Base-by-base conservation (phyloP, 2,329 filamentous ascomycete genomes). In the Thielaviopsis euricoi region DNA sequence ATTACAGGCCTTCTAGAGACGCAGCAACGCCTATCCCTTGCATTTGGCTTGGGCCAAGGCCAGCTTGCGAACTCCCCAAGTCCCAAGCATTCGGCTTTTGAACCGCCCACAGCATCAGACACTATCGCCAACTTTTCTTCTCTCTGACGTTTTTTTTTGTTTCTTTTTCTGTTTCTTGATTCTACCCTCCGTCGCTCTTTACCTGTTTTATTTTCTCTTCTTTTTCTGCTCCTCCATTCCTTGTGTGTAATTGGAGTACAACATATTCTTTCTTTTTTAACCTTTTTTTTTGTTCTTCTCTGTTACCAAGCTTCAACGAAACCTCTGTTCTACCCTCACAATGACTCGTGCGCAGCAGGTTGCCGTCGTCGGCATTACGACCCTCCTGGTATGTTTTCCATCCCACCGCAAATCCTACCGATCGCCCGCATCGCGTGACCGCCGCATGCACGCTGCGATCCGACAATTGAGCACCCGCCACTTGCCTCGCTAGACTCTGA, bases 301-400 rank as follows among this genome's bases (percentile, higher is more conserved):
- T 53, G n/a, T n/a, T n/a, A n/a, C 4, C 13, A 4, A 48, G n/a
- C 33, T 37, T 23, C 9, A 12, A 15, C 37, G n/a, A 5, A 2
- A n/a, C 37, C 37, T 15, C 25, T 17, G 3, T 15, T 10, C n/a
- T 12, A n/a, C 22, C 17, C 6, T 65, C 73, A 83, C 64, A 63
- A 97, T 97, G 93, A 95, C 93, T 64, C 89, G 90, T 73, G 93
- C 93, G 22, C 85, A 88, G 71, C 90, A 97, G 73, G 91, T 88
- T 63, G 84, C 96, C 69, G 57, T 89, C 62, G 78, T 95, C 67
- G 85, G 83, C 67, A 82, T 96, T 66, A 79, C 96, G 65, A 80
- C 93, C 71, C 88, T 87, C 66, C 95, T 90, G 43, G 90, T 96
- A 84, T 65, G 81, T 58, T 50, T 4, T 17, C 37, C 37, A 43